Evolutionary conservation across 2,329 filamentous ascomycete species (phyloP).

Genomic region (Aotearoamyces nothofagi): DNA sequence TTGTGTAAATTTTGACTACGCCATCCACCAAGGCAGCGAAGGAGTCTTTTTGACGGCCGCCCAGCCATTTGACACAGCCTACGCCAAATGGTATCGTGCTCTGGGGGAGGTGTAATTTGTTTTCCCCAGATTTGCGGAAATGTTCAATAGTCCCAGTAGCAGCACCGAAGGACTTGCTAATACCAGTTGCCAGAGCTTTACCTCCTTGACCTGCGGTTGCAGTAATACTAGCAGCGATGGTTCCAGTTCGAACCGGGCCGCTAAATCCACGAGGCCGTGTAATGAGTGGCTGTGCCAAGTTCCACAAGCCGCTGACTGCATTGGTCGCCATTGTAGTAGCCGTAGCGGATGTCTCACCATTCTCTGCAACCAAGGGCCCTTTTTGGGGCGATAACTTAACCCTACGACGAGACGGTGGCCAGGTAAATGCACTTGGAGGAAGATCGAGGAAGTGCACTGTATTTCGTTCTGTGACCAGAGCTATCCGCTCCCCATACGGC

Average conservation of each 20-base stretch:
- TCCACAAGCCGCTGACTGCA: slow-evolving; percentile 19
- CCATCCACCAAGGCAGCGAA: slow-evolving; percentile 42
- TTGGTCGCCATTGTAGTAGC: slow-evolving; percentile 18
- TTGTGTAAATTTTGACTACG: slow-evolving; percentile 44
- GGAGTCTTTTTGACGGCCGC: slow-evolving; percentile 42
- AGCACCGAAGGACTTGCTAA: slow-evolving; percentile 57
- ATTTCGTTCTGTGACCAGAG: slow-evolving; percentile 86
- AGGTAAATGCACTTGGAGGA: slow-evolving; percentile 67
- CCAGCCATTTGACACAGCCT: slow-evolving; percentile 50
- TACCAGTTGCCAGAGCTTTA: slow-evolving; percentile 57
- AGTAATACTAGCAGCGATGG: slow-evolving; percentile 13
- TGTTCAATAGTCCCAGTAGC: slow-evolving; percentile 56
- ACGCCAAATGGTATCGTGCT: slow-evolving; percentile 35
- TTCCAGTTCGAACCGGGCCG: slow-evolving; percentile 13
- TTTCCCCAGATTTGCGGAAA: slow-evolving; percentile 60
- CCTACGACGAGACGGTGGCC: slow-evolving; percentile 57
- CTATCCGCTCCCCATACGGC: slow-evolving; percentile 67
- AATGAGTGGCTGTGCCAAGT: slow-evolving; percentile 17
- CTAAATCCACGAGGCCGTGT: slow-evolving; percentile 17
- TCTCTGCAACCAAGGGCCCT: slow-evolving; percentile 7
- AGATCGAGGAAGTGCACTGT: slow-evolving; percentile 88
- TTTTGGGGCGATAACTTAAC: slow-evolving; percentile 14
- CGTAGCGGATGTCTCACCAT: slow-evolving; percentile 29
- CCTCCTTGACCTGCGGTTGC: slow-evolving; percentile 51
- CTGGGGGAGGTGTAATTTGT: slow-evolving; percentile 53